These are phyloP conservation scores for Pythium insidiosum DNA, from an alignment of 352 stramenopile genomes.

Conservation along the genomic window DNA sequence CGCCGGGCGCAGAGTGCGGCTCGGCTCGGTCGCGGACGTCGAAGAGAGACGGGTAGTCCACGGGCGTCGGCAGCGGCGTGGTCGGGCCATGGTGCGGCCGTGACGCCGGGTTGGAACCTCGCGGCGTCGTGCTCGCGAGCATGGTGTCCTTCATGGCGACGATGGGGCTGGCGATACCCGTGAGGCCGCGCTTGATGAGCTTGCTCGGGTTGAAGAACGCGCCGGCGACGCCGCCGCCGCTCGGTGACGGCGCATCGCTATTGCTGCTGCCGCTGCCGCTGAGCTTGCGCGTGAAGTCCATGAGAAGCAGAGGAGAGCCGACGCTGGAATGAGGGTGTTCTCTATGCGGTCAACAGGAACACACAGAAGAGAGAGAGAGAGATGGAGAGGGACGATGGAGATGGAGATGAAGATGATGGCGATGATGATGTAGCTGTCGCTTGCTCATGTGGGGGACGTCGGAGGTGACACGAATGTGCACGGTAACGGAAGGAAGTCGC, in stretches of 20 bases:
- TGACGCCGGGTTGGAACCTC: constrained; percentile 12
- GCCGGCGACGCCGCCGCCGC: constrained; percentile 15
- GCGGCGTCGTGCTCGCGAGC: constrained; percentile 33
- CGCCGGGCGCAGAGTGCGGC: too few species aligned
- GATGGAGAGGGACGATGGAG: too few species aligned
- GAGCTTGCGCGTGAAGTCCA: constrained; percentile 15
- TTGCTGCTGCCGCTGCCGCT: constrained; percentile 2
- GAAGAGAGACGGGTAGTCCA: constrained; percentile 70
- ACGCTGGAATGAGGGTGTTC: not conserved
- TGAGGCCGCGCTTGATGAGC: constrained; percentile 61
- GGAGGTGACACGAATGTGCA: too few species aligned
- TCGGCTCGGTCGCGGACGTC: constrained; percentile 35
- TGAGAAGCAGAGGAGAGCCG: not conserved
- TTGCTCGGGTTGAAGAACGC: constrained; percentile 44
- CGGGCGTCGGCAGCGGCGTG: constrained; percentile 19
- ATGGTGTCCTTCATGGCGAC: constrained; percentile 58
- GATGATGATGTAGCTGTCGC: too few species aligned
- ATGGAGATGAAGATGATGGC: too few species aligned
- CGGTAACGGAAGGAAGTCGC: too few species aligned
- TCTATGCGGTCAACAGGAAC: too few species aligned
- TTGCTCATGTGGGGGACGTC: too few species aligned
- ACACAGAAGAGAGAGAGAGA: too few species aligned
- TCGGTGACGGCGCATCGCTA: not conserved
- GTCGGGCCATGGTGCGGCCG: too few species aligned
- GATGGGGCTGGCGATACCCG: constrained; percentile 52